A percentile compares a stretch with the other conserved stretches of the same genome.
These are phyloP conservation scores for Coemansia brasiliensis DNA, from an alignment of 192 early-diverging fungal species.

Conservation along the genomic window DNA sequence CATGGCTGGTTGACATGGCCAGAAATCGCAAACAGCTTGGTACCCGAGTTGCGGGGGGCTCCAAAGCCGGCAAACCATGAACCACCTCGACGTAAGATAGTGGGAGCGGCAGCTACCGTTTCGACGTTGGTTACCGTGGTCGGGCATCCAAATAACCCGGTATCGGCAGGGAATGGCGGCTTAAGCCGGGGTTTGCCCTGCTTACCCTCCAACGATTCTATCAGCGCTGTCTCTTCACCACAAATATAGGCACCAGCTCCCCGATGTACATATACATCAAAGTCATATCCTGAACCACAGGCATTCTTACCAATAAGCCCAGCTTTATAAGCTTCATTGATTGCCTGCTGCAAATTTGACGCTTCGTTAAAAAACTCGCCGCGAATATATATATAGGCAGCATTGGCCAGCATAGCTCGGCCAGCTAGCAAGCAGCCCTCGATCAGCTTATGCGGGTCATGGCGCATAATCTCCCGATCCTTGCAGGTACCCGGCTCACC, in stretches of 20 bases:
- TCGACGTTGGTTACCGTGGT: constrained; percentile 99
- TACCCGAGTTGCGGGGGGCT: constrained; percentile 88
- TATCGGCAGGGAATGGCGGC: constrained; percentile 99
- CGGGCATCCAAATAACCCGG: constrained; percentile 97
- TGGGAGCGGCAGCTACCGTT: constrained; percentile 97
- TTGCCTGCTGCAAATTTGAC: constrained; percentile 87
- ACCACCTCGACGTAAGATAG: constrained; percentile 87
- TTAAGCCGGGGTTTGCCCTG: constrained; percentile 98
- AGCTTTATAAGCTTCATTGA: constrained; percentile 96
- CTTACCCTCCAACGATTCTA: constrained; percentile 92
- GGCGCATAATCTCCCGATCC: constrained; percentile 93
- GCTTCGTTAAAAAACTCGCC: constrained; percentile 98
- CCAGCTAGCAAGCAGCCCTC: constrained; percentile 97
- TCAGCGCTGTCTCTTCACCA: constrained; percentile 91
- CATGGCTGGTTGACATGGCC: constrained; percentile 98
- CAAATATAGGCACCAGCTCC: constrained; percentile 98
- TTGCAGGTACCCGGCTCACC: constrained; percentile 99
- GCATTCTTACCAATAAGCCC: constrained; percentile 99
- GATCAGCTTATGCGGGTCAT: constrained; percentile 94
- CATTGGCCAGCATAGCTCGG: constrained; percentile 93
- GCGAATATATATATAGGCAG: constrained; percentile 97
- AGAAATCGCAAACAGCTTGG: constrained; percentile 96
- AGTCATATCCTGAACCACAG: constrained; percentile 93
- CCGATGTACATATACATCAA: constrained; percentile 97
- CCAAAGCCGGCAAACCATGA: constrained; percentile 94